Evolutionary conservation across 331 rosid genomes (phyloP).

Genomic region (Cydonia oblonga): DNA sequence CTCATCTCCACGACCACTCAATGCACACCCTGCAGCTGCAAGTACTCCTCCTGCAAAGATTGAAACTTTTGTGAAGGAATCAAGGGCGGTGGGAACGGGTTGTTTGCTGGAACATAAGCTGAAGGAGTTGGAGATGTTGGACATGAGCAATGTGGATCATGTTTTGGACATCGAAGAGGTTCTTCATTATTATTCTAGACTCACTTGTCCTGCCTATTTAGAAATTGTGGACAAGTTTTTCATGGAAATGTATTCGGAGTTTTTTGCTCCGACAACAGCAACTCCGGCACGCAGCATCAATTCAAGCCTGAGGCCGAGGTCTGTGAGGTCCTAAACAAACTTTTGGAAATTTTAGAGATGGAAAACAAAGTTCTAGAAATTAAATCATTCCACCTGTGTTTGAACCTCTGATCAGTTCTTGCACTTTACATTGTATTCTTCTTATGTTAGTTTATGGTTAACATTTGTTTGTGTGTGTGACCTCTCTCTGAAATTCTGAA

Average conservation of each 20-base stretch:
- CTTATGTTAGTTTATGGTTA: background rate
- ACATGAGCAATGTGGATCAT: constrained; percentile 59
- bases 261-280: constrained; percentile 32
- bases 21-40: background rate
- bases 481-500: background rate
- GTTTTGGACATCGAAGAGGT: constrained; percentile 76
- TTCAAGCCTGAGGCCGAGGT: constrained; percentile 20
- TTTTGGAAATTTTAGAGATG: background rate
- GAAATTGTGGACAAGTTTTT: constrained; percentile 80
- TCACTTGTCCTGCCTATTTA: constrained; percentile 69
- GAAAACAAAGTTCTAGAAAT: background rate
- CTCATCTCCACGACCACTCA: background rate
- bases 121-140: constrained; percentile 70
- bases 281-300: constrained; percentile 26
- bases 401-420: background rate
- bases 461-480: background rate
- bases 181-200: constrained; percentile 74
- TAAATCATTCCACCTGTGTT: background rate
- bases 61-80: background rate
- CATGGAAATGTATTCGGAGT: constrained; percentile 54
- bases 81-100: constrained; percentile 14
- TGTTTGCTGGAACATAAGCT: constrained; percentile 52
- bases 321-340: background rate
- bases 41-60: background rate
- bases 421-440: background rate